A percentile compares a stretch with the other conserved stretches of the same genome.
Evolutionary conservation across 164 flowering plant species (phyloP).

Genomic region (Chimonanthus praecox): DNA sequence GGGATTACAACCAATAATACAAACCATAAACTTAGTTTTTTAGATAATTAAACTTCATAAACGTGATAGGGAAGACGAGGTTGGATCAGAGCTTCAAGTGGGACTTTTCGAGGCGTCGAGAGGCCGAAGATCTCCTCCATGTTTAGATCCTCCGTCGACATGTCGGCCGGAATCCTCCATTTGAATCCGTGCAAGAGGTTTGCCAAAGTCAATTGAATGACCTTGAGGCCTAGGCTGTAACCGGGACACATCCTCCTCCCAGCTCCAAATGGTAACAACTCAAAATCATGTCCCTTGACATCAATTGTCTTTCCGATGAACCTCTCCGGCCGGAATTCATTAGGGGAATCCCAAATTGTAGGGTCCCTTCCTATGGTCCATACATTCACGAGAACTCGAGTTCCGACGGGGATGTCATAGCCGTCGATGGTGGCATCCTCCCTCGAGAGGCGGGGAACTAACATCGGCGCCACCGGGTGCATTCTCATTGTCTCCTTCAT

Average conservation of each 20-base stretch:
- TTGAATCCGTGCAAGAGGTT: constrained; percentile 65
- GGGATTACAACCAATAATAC: too few species aligned
- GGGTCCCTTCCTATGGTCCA: constrained; percentile 74
- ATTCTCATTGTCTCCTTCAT: constrained; percentile 72
- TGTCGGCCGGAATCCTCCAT: constrained; percentile 42
- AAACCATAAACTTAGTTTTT: background rate
- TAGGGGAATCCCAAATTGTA: constrained; percentile 43
- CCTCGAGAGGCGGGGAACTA: constrained; percentile 40
- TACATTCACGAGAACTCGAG: constrained; percentile 38
- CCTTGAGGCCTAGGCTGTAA: constrained; percentile 46
- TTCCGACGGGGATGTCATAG: constrained; percentile 50
- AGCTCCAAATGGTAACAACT: constrained; percentile 69
- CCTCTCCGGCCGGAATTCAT: constrained; percentile 61
- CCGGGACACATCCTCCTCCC: constrained; percentile 89
- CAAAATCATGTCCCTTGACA: constrained; percentile 62
- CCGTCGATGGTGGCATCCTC: constrained; percentile 42
- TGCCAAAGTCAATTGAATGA: constrained; percentile 57
- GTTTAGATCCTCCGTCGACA: constrained; percentile 44
- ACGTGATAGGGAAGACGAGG: constrained; percentile 47
- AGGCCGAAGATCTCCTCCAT: constrained; percentile 77
- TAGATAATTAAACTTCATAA: constrained; percentile 10
- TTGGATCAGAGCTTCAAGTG: constrained; percentile 32
- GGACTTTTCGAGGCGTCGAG: constrained; percentile 51
- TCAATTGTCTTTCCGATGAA: constrained; percentile 51
- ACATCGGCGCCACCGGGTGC: constrained; percentile 76